These are phyloP conservation scores for Schwanniomyces sp. DNA, from an alignment of 805 yeast species.

Conservation along the genomic window DNA sequence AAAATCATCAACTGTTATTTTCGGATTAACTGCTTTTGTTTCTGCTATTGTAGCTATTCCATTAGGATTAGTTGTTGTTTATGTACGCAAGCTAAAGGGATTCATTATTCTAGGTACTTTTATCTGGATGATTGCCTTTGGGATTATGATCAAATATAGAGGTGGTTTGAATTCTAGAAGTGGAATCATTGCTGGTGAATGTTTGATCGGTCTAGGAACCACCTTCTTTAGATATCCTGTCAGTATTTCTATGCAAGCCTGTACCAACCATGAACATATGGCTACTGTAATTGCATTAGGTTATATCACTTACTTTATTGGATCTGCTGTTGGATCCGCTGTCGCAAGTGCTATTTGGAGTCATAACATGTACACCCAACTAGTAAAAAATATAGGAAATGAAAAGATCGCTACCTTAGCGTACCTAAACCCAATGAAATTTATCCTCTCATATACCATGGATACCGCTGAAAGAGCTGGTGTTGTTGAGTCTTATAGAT, in stretches of 20 bases:
- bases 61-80: constrained; percentile 13
- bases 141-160: constrained; percentile 54
- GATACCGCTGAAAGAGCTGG: constrained; percentile 58
- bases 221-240: constrained; percentile 17
- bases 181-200: constrained; percentile 16
- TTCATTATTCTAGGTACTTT: constrained; percentile 54
- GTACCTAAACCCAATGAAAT: constrained; percentile 34
- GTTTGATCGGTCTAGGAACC: constrained; percentile 16
- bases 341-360: constrained; percentile 5
- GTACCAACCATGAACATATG: constrained; percentile 17
- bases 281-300: constrained; percentile 14
- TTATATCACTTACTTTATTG: constrained; percentile 13
- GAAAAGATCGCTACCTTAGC: constrained; percentile 1
- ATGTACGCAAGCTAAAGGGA: constrained; percentile 33
- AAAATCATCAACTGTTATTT: constrained; percentile 34
- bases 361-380: background rate
- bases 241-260: constrained; percentile 12
- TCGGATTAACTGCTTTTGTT: constrained; percentile 11
- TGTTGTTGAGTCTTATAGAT: constrained; percentile 53
- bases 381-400: background rate
- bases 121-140: constrained; percentile 58
- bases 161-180: constrained; percentile 23
- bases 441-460: constrained; percentile 49
- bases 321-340: constrained; percentile 14
- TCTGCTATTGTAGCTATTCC: constrained; percentile 12